phyloP scores from a whole-genome alignment of 108 stramenopile species.

The Mayamaea pseudoterrestris region DNA sequence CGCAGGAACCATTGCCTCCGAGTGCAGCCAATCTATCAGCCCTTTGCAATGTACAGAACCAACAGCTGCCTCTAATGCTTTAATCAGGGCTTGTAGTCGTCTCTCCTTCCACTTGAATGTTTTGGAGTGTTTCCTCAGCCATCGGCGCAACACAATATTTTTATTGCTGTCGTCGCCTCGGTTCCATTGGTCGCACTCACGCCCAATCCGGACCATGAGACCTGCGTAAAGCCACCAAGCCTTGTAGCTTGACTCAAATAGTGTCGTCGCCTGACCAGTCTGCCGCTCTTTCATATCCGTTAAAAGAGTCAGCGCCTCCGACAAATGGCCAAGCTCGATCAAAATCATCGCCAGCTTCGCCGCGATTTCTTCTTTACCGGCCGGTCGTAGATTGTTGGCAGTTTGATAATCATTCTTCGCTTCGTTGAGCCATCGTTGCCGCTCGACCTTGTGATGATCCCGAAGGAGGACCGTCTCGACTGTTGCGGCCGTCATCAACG shows the following conservation, averaged over 20 bases:
- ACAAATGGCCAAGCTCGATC: constrained; percentile 55
- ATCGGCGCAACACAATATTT: constrained; percentile 69
- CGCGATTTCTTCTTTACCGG: constrained; percentile 67
- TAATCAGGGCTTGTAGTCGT: constrained; percentile 55
- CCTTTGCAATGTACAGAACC: constrained; percentile 34
- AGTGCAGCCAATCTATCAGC: constrained; percentile 44
- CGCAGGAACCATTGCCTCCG: constrained; percentile 19
- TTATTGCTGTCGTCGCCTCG: constrained; percentile 25
- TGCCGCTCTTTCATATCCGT: constrained; percentile 52
- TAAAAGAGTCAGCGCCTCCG: constrained; percentile 59
- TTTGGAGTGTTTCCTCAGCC: constrained; percentile 67
- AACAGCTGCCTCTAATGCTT: constrained; percentile 71
- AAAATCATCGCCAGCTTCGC: constrained; percentile 59
- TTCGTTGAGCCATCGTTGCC: constrained; percentile 49
- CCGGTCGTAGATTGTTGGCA: constrained; percentile 64
- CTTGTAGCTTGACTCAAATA: constrained; percentile 48
- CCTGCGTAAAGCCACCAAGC: constrained; percentile 75
- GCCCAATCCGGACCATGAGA: constrained; percentile 73
- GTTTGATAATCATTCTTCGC: constrained; percentile 49
- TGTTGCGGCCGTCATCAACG: constrained; percentile 7
- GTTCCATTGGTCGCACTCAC: constrained; percentile 71
- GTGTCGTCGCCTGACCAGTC: constrained; percentile 6
- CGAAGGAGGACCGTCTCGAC: neutral
- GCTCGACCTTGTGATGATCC: constrained; percentile 21
- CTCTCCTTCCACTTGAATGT: constrained; percentile 77